Evolutionary conservation across 768 basidiomycete species (phyloP).

Genomic region (Amanita brunnescens): DNA sequence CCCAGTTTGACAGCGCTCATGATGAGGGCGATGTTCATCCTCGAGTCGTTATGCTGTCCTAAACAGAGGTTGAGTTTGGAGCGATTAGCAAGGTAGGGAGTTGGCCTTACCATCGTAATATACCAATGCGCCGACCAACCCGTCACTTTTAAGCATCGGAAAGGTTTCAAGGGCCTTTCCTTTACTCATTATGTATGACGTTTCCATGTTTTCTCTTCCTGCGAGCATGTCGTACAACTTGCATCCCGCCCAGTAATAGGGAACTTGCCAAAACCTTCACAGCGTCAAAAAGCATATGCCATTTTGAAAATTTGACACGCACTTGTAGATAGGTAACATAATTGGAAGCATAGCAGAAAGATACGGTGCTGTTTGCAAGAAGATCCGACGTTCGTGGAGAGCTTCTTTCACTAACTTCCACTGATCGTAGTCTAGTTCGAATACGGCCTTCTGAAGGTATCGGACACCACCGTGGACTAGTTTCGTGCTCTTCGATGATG

Average conservation of each 20-base stretch:
- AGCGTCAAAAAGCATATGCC: background rate
- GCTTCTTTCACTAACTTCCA: constrained; percentile 96
- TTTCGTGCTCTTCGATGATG: constrained; percentile 95
- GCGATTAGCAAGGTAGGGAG: background rate
- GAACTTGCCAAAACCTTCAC: constrained; percentile 89
- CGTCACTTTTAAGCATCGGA: constrained; percentile 91
- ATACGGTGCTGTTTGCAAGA: constrained; percentile 94
- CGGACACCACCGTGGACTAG: constrained; percentile 97
- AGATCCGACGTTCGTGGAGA: constrained; percentile 85
- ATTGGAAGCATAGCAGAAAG: constrained; percentile 90
- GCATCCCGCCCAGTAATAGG: constrained; percentile 92
- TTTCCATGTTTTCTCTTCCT: constrained; percentile 95
- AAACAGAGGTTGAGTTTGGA: background rate
- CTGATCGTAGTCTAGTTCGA: constrained; percentile 94
- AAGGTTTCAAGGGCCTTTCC: constrained; percentile 91
- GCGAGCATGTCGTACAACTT: constrained; percentile 95
- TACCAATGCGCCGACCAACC: constrained; percentile 89
- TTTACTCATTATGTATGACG: constrained; percentile 90
- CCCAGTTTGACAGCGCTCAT: constrained; percentile 93
- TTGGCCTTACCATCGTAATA: constrained; percentile 85
- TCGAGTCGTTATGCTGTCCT: constrained; percentile 98
- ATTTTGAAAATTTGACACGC: constrained; percentile 13
- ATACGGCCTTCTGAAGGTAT: constrained; percentile 93
- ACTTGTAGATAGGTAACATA: constrained; percentile 96
- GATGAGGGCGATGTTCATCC: constrained; percentile 95